Conservation (phyloP, 176 grass and related monocot genomes). For the Eleusine coracana region DNA sequence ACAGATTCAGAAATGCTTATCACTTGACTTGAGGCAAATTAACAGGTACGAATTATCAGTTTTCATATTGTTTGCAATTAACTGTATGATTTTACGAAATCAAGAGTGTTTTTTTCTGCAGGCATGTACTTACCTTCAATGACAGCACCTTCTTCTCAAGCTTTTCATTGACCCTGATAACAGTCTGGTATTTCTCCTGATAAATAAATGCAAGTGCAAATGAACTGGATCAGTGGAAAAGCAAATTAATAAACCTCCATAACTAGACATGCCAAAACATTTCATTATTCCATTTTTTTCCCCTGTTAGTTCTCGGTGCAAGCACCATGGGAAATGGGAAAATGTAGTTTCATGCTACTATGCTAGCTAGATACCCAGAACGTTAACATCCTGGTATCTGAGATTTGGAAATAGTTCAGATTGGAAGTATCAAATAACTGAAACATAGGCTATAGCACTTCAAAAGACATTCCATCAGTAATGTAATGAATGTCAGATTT, state of each 20-base stretch:
- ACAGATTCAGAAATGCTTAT: conserved; percentile 16
- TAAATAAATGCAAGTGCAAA: not conserved
- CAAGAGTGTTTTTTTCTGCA: not conserved
- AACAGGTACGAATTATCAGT: not conserved
- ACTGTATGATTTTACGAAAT: conserved; percentile 2
- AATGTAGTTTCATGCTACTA: not conserved
- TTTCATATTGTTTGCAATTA: conserved; percentile 10
- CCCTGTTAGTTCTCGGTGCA: not conserved
- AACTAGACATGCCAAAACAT: conserved; percentile 12
- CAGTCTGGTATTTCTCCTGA: conserved; percentile 52
- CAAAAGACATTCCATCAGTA: not conserved
- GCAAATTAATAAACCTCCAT: conserved; percentile 16
- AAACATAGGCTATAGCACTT: conserved; percentile 5
- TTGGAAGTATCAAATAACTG: conserved; percentile 24
- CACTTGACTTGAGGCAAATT: not conserved
- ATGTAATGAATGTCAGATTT: conserved; percentile 8
- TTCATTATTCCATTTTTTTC: not conserved
- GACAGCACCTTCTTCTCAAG: conserved; percentile 41
- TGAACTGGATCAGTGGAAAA: not conserved
- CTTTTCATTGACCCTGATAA: conserved; percentile 53
- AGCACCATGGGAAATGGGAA: not conserved
- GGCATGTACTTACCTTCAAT: conserved; percentile 44
- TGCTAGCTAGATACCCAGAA: not conserved
- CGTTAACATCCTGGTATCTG: conserved; percentile 2
- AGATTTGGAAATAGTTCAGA: not conserved